phyloP scores from a whole-genome alignment of 1,284 basidiomycete species.

The Ceratobasidium papillatum region DNA sequence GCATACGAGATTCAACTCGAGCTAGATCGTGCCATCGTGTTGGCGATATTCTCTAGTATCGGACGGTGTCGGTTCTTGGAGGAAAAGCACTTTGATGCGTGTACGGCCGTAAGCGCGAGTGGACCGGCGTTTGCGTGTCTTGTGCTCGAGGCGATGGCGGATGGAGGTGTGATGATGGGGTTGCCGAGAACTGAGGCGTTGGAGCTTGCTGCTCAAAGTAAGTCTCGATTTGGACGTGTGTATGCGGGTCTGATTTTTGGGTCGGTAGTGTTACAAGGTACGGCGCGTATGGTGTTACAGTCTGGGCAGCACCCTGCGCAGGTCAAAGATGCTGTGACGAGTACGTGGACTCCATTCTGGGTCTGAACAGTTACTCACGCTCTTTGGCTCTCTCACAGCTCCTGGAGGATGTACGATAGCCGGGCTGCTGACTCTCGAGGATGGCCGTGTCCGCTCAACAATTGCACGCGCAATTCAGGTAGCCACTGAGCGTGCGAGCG shows the following conservation, averaged over 20 bases:
- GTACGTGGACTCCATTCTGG: conserved; percentile 59
- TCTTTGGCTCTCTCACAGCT: conserved; percentile 60
- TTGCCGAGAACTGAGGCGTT: conserved; percentile 92
- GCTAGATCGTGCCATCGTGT: conserved; percentile 77
- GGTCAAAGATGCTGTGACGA: conserved; percentile 97
- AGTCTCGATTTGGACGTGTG: conserved; percentile 47
- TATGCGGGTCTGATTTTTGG: conserved; percentile 19
- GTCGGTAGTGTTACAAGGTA: conserved; percentile 87
- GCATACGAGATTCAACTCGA: conserved; percentile 55
- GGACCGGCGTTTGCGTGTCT: conserved; percentile 98
- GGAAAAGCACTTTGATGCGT: conserved; percentile 98
- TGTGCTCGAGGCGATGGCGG: conserved; percentile 98
- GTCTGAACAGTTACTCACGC: conserved; percentile 40
- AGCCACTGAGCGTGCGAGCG: conserved; percentile 86
- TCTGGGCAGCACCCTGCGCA: conserved; percentile 91
- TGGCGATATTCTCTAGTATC: conserved; percentile 94
- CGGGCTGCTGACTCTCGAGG: conserved; percentile 92
- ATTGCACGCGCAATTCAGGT: conserved; percentile 96
- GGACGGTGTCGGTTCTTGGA: conserved; percentile 93
- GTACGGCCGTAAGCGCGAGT: conserved; percentile 94
- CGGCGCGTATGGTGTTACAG: conserved; percentile 94
- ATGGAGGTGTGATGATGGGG: conserved; percentile 99
- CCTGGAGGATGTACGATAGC: conserved; percentile 99
- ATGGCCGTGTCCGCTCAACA: conserved; percentile 91
- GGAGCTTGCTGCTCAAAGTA: conserved; percentile 96